Evolutionary conservation across 768 basidiomycete genomes (phyloP), one percentile per base, ranked within the genome.

Genomic region (Rhodotorula paludigena): DNA sequence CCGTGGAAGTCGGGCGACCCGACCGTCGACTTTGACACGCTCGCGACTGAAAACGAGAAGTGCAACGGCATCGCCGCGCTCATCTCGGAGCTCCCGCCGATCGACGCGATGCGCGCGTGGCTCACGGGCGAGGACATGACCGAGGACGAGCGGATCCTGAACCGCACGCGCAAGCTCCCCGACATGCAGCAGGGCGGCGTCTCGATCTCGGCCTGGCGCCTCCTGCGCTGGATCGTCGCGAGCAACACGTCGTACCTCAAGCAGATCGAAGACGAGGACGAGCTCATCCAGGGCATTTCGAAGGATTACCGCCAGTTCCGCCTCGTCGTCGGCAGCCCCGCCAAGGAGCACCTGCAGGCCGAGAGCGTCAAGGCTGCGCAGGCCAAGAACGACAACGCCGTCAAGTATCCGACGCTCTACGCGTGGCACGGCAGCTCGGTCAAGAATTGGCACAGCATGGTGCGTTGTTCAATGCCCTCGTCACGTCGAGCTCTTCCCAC

Each of bases 241-340:
- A 87, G 87, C 21, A 87, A 86, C 74, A 88, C 87, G 3, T 84
- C 87, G 1, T 82, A 87, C 74, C 80, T 88, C 18, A 85, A 88
- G 77, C 84, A 85, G 64, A 82, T 87, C 47, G 80, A 81, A 18
- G 79, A 81, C 7, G 78, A 79, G 12, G 84, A 84, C 53, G 85
- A 87, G 68, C 76, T 79, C 23, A 80, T 88, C 54, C 79, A 81
- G 64, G 83, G 83, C 57, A 77, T 87, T 28, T 83, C 85, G 84
- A 74, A 63, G 76, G 73, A 64, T 1, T 87, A 84, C 82, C 78
- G 82, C 35, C 88, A 89, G 68, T 89, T 87, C 76, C 81, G 85
- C 32, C 84, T 89, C 76, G 84, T 84, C 61, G 86, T 87, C 18
- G 88, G 87, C 9, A 82, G 85, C 2, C 87, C 88, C 7, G 85